phyloP scores from a whole-genome alignment of 306 rosid genomes.

The Fragaria iinumae region DNA sequence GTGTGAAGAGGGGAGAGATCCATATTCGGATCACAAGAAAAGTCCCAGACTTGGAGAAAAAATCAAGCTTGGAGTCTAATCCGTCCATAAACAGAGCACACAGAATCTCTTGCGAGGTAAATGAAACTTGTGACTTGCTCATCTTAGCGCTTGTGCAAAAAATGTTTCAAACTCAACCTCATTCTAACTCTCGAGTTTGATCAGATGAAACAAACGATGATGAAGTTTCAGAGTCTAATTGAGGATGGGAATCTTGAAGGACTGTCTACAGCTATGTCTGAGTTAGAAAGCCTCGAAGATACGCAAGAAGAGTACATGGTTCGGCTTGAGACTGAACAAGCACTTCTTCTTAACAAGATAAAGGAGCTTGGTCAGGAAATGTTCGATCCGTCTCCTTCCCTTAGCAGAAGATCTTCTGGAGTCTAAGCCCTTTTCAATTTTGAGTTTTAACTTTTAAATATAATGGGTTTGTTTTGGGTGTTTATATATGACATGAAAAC shows the following conservation, averaged over 20 bases:
- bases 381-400: conserved; percentile 52
- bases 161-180: background rate
- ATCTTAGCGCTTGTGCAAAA: background rate
- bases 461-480: conserved; percentile 8
- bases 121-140: conserved; percentile 20
- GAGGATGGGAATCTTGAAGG: conserved; percentile 74
- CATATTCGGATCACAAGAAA: conserved; percentile 82
- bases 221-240: conserved; percentile 51
- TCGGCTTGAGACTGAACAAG: conserved; percentile 82
- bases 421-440: conserved; percentile 21
- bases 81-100: conserved; percentile 67
- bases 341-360: conserved; percentile 77
- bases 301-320: conserved; percentile 67
- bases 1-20: conserved; percentile 85
- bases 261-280: conserved; percentile 52
- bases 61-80: conserved; percentile 59
- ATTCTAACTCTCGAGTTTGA: conserved; percentile 15
- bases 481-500: background rate
- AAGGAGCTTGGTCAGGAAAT: conserved; percentile 83
- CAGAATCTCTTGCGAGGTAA: conserved; percentile 69
- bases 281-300: conserved; percentile 72
- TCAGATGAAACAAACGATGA: conserved; percentile 75
- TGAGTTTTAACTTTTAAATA: background rate
- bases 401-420: conserved; percentile 42
- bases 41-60: conserved; percentile 66